A percentile compares a stretch with the other conserved stretches of the same genome.
Evolutionary conservation across 176 grass and related monocot genomes (phyloP).

Genomic region (Tillandsia fasciculata): DNA sequence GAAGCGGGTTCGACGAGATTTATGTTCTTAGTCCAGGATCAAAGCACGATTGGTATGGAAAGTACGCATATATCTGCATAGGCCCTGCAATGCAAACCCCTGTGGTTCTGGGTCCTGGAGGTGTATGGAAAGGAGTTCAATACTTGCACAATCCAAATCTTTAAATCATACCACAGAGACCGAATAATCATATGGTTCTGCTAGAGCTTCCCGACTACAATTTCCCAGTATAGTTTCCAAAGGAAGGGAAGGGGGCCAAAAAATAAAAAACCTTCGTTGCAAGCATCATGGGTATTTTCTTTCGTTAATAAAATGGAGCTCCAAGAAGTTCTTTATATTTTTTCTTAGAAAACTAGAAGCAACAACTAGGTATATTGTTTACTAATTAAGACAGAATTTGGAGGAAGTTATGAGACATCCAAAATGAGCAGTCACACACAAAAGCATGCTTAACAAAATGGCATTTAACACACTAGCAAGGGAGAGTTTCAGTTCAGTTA

Average conservation of each 20-base stretch:
- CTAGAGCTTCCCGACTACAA: neutral
- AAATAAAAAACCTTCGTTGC: neutral
- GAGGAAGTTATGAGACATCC: too few species aligned
- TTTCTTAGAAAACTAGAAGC: neutral
- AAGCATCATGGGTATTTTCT: neutral
- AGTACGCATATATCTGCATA: slow-evolving; percentile 60
- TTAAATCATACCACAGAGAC: slow-evolving; percentile 1
- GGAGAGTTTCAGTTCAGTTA: too few species aligned
- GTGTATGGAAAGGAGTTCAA: slow-evolving; percentile 45
- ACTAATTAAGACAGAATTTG: neutral
- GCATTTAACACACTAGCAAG: too few species aligned
- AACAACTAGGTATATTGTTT: neutral
- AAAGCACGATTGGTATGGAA: slow-evolving; percentile 63
- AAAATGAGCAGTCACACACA: too few species aligned
- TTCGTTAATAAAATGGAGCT: neutral
- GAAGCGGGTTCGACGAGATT: slow-evolving; percentile 62
- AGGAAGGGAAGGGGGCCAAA: neutral
- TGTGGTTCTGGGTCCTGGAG: slow-evolving; percentile 32
- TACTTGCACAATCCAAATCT: slow-evolving; percentile 62
- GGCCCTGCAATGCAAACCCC: slow-evolving; percentile 47
- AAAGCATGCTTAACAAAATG: too few species aligned
- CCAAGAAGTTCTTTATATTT: neutral
- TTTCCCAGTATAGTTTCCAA: neutral
- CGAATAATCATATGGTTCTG: neutral
- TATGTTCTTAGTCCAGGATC: slow-evolving; percentile 76